These are phyloP conservation scores for Parsonsia alboflavescens DNA, from an alignment of 257 asterid species.

Conservation along the genomic window DNA sequence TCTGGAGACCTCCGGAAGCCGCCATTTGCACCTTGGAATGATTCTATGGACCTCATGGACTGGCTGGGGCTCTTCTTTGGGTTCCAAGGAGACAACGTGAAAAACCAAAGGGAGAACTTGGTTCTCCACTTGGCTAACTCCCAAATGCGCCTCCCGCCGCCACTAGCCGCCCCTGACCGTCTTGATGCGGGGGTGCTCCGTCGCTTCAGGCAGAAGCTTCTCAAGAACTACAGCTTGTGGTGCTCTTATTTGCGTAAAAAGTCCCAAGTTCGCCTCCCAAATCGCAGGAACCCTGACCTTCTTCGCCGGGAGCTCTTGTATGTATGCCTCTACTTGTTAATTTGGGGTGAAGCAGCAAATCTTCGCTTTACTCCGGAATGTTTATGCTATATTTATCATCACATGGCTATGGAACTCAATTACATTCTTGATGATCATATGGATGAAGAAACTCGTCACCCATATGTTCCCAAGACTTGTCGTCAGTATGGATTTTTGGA, in stretches of 20 bases:
- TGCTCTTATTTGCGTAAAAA: slow-evolving; percentile 68
- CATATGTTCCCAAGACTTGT: slow-evolving; percentile 64
- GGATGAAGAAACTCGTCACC: slow-evolving; percentile 67
- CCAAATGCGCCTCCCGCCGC: slow-evolving; percentile 85
- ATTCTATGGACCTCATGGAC: slow-evolving; percentile 67
- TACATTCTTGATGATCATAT: slow-evolving; percentile 63
- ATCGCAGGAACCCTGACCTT: slow-evolving; percentile 49
- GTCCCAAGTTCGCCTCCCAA: slow-evolving; percentile 71
- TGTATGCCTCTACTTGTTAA: slow-evolving; percentile 57
- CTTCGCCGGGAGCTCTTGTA: slow-evolving; percentile 81
- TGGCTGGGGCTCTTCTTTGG: slow-evolving; percentile 97
- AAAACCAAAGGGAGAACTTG: slow-evolving; percentile 85
- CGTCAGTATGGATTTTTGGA: slow-evolving; percentile 57
- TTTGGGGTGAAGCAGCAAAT: slow-evolving; percentile 95
- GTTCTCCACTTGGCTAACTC: slow-evolving; percentile 84
- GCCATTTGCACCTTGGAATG: slow-evolving; percentile 56
- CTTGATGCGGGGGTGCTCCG: slow-evolving; percentile 69
- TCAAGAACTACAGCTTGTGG: slow-evolving; percentile 76
- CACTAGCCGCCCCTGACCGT: slow-evolving; percentile 48
- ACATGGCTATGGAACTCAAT: slow-evolving; percentile 85
- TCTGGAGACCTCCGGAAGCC: slow-evolving; percentile 71
- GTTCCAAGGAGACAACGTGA: slow-evolving; percentile 79
- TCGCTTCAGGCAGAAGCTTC: slow-evolving; percentile 60
- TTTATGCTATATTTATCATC: slow-evolving; percentile 79
- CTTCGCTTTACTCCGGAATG: slow-evolving; percentile 80